phyloP scores from a whole-genome alignment of 257 asterid genomes.

The Pogostemon cablin region DNA sequence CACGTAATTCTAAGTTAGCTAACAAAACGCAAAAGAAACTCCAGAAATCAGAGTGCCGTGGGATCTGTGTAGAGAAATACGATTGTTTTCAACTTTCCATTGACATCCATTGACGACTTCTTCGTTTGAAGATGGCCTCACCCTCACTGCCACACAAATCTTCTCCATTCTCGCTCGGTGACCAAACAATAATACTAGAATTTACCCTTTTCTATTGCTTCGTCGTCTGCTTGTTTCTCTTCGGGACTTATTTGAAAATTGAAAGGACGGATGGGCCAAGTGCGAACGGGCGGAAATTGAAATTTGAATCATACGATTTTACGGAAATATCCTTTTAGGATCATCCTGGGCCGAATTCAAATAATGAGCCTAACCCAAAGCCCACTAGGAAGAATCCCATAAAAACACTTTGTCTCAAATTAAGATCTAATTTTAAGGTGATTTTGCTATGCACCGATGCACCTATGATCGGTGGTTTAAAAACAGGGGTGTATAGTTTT shows the following conservation, averaged over 20 bases:
- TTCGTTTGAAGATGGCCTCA: slow-evolving; percentile 69
- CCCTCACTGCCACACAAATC: slow-evolving; percentile 92
- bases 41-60: slow-evolving; percentile 80
- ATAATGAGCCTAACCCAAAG: background rate
- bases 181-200: no score
- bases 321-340: slow-evolving; percentile 30
- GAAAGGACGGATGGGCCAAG: background rate
- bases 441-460: no score
- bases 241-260: slow-evolving; percentile 34
- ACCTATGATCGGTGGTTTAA: no score
- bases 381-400: no score
- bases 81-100: slow-evolving; percentile 84
- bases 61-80: slow-evolving; percentile 77
- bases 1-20: background rate
- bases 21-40: slow-evolving; percentile 81
- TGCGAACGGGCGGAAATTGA: slow-evolving; percentile 30
- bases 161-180: no score
- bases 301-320: slow-evolving; percentile 24
- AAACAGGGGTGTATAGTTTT: no score
- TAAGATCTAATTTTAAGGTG: no score
- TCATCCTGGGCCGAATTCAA: background rate
- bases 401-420: no score
- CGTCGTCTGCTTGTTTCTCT: no score
- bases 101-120: slow-evolving; percentile 56
- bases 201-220: no score